Evolutionary conservation across 768 basidiomycete species (phyloP).

Genomic region (Phlebiopsis flavidoalba): DNA sequence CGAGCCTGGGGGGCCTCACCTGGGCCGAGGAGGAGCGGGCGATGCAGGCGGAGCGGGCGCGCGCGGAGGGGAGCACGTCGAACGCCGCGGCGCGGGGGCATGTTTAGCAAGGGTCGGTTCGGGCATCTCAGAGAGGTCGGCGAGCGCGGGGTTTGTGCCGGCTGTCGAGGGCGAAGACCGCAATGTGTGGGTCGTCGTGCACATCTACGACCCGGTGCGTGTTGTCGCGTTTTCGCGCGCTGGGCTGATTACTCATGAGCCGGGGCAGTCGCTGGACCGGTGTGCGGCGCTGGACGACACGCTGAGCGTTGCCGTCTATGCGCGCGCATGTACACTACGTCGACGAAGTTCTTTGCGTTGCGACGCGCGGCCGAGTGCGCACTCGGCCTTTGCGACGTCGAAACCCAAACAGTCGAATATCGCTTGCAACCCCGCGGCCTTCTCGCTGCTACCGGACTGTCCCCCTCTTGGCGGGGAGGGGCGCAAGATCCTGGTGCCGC

Average conservation of each 20-base stretch:
- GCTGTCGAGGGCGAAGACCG: conserved; percentile 71
- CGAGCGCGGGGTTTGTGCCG: conserved; percentile 56
- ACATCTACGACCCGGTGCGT: conserved; percentile 77
- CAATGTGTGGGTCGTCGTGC: conserved; percentile 78
- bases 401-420: conserved; percentile 15
- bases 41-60: conserved; percentile 38
- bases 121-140: conserved; percentile 83
- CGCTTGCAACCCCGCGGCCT: conserved; percentile 11
- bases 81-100: conserved; percentile 38
- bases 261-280: conserved; percentile 63
- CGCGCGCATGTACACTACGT: conserved; percentile 62
- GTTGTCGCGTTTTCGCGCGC: not conserved
- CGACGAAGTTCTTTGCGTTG: conserved; percentile 81
- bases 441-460: conserved; percentile 16
- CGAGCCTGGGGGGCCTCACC: conserved; percentile 61
- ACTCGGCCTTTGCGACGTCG: conserved; percentile 62
- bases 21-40: conserved; percentile 74
- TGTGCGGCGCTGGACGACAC: conserved; percentile 69
- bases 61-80: conserved; percentile 32
- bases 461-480: no score
- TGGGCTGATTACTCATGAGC: not conserved
- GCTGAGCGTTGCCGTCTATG: conserved; percentile 58
- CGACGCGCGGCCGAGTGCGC: conserved; percentile 71
- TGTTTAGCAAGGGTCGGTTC: conserved; percentile 49
- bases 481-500: conserved; percentile 15